phyloP scores from a whole-genome alignment of 495 filamentous ascomycete genomes.

The Rhypophila decipiens region DNA sequence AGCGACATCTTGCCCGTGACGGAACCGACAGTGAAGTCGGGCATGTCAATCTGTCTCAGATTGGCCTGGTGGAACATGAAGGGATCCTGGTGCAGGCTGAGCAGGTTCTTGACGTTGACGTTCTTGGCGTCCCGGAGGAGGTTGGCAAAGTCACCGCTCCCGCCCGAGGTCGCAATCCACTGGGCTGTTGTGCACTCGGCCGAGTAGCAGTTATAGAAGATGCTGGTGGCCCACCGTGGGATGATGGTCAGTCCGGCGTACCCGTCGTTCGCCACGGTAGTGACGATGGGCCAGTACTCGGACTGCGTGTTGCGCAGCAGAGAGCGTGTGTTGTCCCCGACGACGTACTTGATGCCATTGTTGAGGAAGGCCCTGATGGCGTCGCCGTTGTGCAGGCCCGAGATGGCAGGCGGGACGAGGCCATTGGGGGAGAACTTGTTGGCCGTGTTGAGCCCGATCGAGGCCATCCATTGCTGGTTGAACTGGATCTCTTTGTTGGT shows the following conservation, averaged over 20 bases:
- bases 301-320: conserved; percentile 41
- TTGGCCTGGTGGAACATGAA: conserved; percentile 52
- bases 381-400: conserved; percentile 56
- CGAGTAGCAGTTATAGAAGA: conserved; percentile 56
- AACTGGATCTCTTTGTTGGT: conserved; percentile 49
- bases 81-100: conserved; percentile 44
- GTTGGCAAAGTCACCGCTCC: conserved; percentile 38
- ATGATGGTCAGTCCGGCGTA: conserved; percentile 49
- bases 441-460: conserved; percentile 36
- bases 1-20: conserved; percentile 42
- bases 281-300: conserved; percentile 47
- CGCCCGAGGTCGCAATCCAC: conserved; percentile 50
- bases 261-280: conserved; percentile 42
- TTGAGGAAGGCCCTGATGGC: conserved; percentile 50
- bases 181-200: conserved; percentile 46
- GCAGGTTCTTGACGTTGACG: conserved; percentile 47
- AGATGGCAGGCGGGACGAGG: conserved; percentile 56
- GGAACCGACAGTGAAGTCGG: conserved; percentile 44
- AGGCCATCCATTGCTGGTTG: conserved; percentile 50
- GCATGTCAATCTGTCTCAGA: conserved; percentile 41
- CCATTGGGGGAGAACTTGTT: conserved; percentile 41
- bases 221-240: conserved; percentile 52
- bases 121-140: conserved; percentile 40
- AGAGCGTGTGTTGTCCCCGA: conserved; percentile 55
- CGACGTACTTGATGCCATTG: conserved; percentile 50